A percentile compares a stretch with the other conserved stretches of the same genome.
Conservation (phyloP, 2,329 filamentous ascomycete species). For the Sporothrix inflata region DNA sequence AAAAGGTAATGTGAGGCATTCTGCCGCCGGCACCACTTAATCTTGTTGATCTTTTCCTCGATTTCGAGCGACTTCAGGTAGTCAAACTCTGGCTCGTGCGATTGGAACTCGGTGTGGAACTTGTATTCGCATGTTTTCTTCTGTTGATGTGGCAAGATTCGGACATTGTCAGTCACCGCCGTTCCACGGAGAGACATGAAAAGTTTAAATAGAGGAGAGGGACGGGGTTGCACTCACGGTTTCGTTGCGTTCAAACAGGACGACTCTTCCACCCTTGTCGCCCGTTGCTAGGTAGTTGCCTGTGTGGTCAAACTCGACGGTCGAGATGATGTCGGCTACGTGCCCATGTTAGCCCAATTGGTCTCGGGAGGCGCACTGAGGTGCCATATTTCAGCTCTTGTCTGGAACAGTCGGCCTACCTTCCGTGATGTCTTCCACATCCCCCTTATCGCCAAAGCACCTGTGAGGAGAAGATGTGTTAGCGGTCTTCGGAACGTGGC, state of each 20-base stretch:
- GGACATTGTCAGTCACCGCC: conserved; percentile 40
- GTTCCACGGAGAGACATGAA: background rate
- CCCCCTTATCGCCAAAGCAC: conserved; percentile 99
- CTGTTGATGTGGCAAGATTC: conserved; percentile 49
- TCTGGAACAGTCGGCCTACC: conserved; percentile 56
- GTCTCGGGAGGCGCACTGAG: background rate
- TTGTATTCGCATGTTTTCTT: conserved; percentile 99
- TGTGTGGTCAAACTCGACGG: conserved; percentile 87
- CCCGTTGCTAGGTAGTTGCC: conserved; percentile 89
- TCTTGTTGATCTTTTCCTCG: conserved; percentile 99
- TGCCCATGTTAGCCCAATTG: conserved; percentile 7
- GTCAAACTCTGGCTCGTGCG: conserved; percentile 98
- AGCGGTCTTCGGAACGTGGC: conserved; percentile 28
- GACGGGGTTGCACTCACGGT: conserved; percentile 64
- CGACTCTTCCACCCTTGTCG: conserved; percentile 84
- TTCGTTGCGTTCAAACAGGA: conserved; percentile 91
- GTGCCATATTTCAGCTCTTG: too few relatives aligned
- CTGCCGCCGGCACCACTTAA: conserved; percentile 98
- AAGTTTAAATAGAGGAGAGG: background rate
- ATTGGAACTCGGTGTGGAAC: conserved; percentile 99
- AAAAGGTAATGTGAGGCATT: conserved; percentile 98
- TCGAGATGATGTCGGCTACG: conserved; percentile 85
- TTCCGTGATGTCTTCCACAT: conserved; percentile 99
- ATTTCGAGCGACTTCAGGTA: conserved; percentile 99
- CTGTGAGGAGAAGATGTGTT: conserved; percentile 51